Evolutionary conservation across 208 protist genomes (phyloP).

Genomic region (Leishmania tarentolae): DNA sequence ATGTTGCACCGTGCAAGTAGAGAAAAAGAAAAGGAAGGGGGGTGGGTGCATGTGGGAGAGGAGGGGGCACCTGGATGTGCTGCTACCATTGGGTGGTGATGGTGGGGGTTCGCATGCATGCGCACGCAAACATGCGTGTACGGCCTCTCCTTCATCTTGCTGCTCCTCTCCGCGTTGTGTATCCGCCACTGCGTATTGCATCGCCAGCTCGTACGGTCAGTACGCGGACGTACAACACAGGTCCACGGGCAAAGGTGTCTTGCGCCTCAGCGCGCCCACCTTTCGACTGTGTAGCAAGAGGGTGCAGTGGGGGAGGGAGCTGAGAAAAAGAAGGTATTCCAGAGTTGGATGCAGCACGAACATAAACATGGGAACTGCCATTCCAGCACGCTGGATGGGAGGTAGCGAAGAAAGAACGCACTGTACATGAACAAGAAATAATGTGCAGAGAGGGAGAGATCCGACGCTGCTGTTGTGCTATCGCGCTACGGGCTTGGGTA

Average conservation of each 20-base stretch:
- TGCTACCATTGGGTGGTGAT: neutral
- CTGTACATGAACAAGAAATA: slow-evolving; percentile 6
- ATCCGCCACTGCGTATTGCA: neutral
- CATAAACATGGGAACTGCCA: neutral
- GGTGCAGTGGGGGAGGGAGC: neutral
- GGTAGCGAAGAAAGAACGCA: neutral
- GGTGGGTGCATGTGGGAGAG: neutral
- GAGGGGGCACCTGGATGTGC: neutral
- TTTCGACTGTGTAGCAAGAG: neutral
- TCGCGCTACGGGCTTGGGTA: neutral
- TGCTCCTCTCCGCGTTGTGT: neutral
- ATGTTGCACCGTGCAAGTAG: neutral
- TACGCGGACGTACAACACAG: neutral
- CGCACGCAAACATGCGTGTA: neutral
- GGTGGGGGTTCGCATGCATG: neutral
- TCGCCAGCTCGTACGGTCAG: neutral
- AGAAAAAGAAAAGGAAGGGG: neutral
- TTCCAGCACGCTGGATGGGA: neutral
- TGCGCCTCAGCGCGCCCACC: neutral
- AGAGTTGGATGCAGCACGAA: neutral
- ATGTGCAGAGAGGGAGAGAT: neutral
- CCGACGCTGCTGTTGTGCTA: neutral
- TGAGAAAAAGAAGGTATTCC: neutral
- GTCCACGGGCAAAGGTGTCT: neutral
- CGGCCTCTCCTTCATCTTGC: neutral